Evolutionary conservation across 2,329 filamentous ascomycete genomes (phyloP).

Genomic region (Chrysoporthe cubensis): DNA sequence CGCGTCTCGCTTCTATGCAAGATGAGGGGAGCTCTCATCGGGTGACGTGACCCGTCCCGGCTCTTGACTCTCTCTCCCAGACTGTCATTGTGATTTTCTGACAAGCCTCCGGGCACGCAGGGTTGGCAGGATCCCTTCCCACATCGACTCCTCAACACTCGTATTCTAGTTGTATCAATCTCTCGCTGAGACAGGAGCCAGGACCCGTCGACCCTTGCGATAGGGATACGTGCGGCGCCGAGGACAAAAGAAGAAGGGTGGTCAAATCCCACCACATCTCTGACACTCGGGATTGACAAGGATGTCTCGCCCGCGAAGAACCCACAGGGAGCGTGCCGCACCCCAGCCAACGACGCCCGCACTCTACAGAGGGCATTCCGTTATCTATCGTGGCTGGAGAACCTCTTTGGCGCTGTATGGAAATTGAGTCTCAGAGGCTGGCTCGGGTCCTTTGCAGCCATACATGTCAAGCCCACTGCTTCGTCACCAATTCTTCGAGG

Average conservation of each 20-base stretch:
- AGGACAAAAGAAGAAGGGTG: slow-evolving; percentile 17
- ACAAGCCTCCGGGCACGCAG: not conserved
- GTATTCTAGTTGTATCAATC: not conserved
- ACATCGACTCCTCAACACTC: slow-evolving; percentile 2
- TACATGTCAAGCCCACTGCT: not conserved
- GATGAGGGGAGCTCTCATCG: slow-evolving; percentile 3
- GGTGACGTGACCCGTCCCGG: slow-evolving; percentile 10
- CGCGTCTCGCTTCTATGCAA: slow-evolving; percentile 19
- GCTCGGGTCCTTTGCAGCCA: not conserved
- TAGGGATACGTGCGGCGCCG: not conserved
- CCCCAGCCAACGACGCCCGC: not conserved
- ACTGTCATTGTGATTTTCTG: not conserved
- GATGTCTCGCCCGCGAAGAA: slow-evolving; percentile 17
- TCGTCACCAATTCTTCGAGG: not conserved
- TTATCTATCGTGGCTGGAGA: not conserved
- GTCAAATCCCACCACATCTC: slow-evolving; percentile 24
- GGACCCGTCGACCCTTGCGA: not conserved
- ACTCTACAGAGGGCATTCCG: not conserved
- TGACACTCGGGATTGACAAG: slow-evolving; percentile 26
- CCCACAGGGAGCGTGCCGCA: slow-evolving; percentile 24
- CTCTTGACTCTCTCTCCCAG: not conserved
- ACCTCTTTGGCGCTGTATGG: not conserved
- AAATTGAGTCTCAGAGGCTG: not conserved
- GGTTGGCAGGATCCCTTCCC: not conserved
- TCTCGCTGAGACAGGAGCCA: slow-evolving; percentile 7